Conservation (phyloP, 2,329 filamentous ascomycete species). For the Xylariaceae sp. region DNA sequence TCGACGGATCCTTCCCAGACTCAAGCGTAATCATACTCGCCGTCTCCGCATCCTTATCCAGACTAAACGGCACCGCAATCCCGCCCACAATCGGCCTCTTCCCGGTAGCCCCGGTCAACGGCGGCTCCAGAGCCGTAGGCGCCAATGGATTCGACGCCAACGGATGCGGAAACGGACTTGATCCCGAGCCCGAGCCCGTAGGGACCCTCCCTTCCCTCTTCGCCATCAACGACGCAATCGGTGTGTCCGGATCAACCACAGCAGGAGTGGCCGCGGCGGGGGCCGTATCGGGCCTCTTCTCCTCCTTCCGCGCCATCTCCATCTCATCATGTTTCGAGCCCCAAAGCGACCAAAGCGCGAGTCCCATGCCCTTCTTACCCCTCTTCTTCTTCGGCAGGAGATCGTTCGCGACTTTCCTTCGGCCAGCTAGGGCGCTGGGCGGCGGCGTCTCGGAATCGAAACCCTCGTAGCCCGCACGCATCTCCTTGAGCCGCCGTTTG, state of each 20-base stretch:
- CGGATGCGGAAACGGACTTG: conserved; percentile 29
- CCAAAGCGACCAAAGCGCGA: conserved; percentile 82
- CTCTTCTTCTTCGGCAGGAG: conserved; percentile 50
- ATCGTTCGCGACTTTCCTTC: conserved; percentile 49
- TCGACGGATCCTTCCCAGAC: conserved; percentile 36
- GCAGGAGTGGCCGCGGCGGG: conserved; percentile 23
- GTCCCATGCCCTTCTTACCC: conserved; percentile 52
- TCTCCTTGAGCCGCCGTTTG: conserved; percentile 66
- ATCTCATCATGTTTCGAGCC: conserved; percentile 82
- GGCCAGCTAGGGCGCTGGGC: conserved; percentile 73
- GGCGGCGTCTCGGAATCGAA: conserved; percentile 74
- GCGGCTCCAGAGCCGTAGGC: conserved; percentile 35
- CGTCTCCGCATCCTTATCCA: conserved; percentile 58
- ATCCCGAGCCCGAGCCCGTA: conserved; percentile 9
- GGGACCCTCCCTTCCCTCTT: conserved; percentile 38
- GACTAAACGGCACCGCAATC: conserved; percentile 67
- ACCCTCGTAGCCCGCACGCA: conserved; percentile 63
- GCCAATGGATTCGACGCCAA: background rate
- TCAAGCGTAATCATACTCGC: conserved; percentile 66
- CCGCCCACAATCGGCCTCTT: conserved; percentile 64
- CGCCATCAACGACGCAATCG: conserved; percentile 40
- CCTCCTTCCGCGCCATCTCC: conserved; percentile 54
- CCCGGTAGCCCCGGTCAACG: conserved; percentile 48
- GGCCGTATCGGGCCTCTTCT: conserved; percentile 44
- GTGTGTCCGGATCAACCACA: conserved; percentile 36